A percentile compares a stretch with the other conserved stretches of the same genome.
Evolutionary conservation across 352 stramenopile species (phyloP).

Genomic region (Halophytophthora batemanensis): DNA sequence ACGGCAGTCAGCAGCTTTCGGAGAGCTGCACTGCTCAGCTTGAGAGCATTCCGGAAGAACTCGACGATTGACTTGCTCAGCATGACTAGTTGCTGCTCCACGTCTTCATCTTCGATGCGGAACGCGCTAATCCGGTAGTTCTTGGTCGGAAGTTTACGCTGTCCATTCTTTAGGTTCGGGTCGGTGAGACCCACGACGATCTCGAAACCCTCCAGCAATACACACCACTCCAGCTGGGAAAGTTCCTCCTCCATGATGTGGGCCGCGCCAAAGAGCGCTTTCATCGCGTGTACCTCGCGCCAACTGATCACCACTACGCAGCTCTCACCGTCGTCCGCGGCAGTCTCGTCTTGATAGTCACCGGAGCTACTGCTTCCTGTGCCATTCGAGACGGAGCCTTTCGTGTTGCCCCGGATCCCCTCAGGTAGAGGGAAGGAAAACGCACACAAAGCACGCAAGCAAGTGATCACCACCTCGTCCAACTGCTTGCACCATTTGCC

Average conservation of each 20-base stretch:
- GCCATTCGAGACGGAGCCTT: slow-evolving; percentile 25
- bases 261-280: slow-evolving; percentile 75
- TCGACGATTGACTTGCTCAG: slow-evolving; percentile 82
- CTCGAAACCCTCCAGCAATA: slow-evolving; percentile 76
- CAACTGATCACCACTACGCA: slow-evolving; percentile 68
- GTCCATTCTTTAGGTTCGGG: slow-evolving; percentile 63
- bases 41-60: slow-evolving; percentile 73
- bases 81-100: slow-evolving; percentile 86
- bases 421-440: slow-evolving; percentile 81
- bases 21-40: slow-evolving; percentile 59
- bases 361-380: slow-evolving; percentile 10
- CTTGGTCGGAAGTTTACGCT: slow-evolving; percentile 73
- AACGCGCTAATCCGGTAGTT: slow-evolving; percentile 72
- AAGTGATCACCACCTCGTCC: slow-evolving; percentile 73
- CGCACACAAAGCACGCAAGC: slow-evolving; percentile 64
- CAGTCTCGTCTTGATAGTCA: slow-evolving; percentile 38
- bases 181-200: slow-evolving; percentile 76
- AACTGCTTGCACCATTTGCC: slow-evolving; percentile 52
- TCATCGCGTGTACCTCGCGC: slow-evolving; percentile 88
- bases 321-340: slow-evolving; percentile 56
- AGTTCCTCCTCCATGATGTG: slow-evolving; percentile 88
- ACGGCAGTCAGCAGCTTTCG: slow-evolving; percentile 60
- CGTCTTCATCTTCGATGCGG: slow-evolving; percentile 79
- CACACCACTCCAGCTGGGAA: slow-evolving; percentile 68
- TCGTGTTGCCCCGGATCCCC: slow-evolving; percentile 47